Evolutionary conservation across 164 flowering plant genomes (phyloP).

Genomic region (Magnolia officinalis): DNA sequence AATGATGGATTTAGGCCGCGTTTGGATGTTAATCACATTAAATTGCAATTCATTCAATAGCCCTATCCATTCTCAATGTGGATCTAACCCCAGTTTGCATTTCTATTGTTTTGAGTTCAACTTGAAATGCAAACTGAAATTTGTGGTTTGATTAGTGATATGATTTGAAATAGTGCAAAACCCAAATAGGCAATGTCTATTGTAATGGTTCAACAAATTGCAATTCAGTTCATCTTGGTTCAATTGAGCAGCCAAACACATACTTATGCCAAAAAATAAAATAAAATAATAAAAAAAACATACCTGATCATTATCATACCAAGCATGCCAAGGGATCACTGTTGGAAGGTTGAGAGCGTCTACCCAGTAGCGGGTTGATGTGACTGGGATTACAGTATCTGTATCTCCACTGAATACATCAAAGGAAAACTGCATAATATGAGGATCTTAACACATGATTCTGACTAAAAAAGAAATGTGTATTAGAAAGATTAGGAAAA

Average conservation of each 20-base stretch:
- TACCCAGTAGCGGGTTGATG: constrained; percentile 80
- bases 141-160: too few species aligned
- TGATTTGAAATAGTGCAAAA: too few species aligned
- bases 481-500: too few species aligned
- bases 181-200: background rate
- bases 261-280: background rate
- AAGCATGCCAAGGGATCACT: constrained; percentile 66
- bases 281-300: too few species aligned
- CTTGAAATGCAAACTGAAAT: too few species aligned
- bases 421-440: constrained; percentile 9
- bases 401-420: constrained; percentile 73
- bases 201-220: too few species aligned
- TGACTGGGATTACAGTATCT: constrained; percentile 84
- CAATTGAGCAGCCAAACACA: background rate
- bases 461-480: background rate
- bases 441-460: background rate
- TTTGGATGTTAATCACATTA: too few species aligned
- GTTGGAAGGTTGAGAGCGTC: constrained; percentile 81
- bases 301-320: constrained; percentile 96
- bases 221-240: background rate
- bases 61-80: too few species aligned
- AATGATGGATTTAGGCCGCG: too few species aligned
- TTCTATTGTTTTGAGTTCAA: too few species aligned
- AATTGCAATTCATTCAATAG: too few species aligned
- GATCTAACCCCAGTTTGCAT: too few species aligned